Base-by-base conservation (phyloP, 257 asterid genomes). In the Eucommia ulmoides region DNA sequence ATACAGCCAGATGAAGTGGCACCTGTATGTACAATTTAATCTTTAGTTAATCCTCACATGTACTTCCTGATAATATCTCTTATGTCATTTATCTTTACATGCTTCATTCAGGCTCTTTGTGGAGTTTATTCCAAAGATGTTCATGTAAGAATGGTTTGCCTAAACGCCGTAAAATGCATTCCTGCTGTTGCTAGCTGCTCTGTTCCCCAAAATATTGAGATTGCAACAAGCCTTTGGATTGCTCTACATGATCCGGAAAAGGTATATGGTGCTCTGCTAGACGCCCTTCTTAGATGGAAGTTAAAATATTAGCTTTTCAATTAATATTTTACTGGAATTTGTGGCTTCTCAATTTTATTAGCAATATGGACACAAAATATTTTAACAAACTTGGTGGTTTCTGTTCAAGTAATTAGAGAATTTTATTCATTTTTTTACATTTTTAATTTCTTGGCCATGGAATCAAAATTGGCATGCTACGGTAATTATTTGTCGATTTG, bases 141-240 rank as follows among this genome's bases (percentile, higher is more conserved):
- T 65, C 96, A 81, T 72, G 98, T 89, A 45, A 82, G 96, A 67
- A 67, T 76, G 85, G 93, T 92, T 25, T 89, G 98, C 86, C 79
- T 89, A 65, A 78, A 77, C 63, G 96, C 98, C 49, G 93, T 82
- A 33, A 89, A 77, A 76, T 85, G 96, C 79, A 85, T 89, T 65
- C 98, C 98, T 45, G 84, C 96, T 44, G 84, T 89, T 69, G 76
- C 96, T 68, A 72, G 79, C 65, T 80, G 78, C 62, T 69, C 92
- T 35, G 68, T 82, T 65, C 93, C 96, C 51, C 82, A 80, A 61
- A 73, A 75, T 66, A 81, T 77, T 48, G 94, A 89, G 68, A 74
- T 86, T 68, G 96, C 96, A 23, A 89, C 94, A 58, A 71, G 77
- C 82, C 71, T 89, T 61, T 89, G 98, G 98, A 93, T 89, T 73